Evolutionary conservation across 208 protist species (phyloP).

Genomic region (Dictyostelium gargantuum): DNA sequence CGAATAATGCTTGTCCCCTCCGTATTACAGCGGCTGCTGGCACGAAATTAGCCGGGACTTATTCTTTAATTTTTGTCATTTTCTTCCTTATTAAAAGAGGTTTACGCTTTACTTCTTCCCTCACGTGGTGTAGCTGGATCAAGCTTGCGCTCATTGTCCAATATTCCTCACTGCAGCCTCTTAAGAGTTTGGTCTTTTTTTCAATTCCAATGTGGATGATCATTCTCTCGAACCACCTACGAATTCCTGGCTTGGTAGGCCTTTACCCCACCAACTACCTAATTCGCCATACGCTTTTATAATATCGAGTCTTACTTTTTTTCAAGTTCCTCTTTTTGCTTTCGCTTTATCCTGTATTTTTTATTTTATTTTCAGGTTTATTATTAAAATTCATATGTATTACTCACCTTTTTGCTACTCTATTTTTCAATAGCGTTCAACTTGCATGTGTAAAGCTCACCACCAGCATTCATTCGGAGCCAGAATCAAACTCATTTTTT

Average conservation of each 20-base stretch:
- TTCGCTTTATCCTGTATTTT: not conserved
- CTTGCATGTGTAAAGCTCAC: slow-evolving; percentile 68
- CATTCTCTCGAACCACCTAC: not conserved
- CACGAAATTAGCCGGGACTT: slow-evolving; percentile 55
- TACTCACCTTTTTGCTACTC: slow-evolving; percentile 65
- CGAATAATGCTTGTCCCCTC: slow-evolving; percentile 57
- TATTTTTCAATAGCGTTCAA: slow-evolving; percentile 19
- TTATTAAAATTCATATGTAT: slow-evolving; percentile 35
- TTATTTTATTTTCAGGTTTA: not conserved
- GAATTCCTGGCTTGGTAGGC: not conserved
- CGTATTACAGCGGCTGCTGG: slow-evolving; percentile 56
- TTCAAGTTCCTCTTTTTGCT: not conserved
- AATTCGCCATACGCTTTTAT: slow-evolving; percentile 5
- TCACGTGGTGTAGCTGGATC: not conserved
- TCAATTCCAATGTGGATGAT: slow-evolving; percentile 21
- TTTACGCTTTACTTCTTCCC: not conserved
- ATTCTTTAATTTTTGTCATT: not conserved
- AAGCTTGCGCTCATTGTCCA: slow-evolving; percentile 1
- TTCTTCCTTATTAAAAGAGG: too few species aligned
- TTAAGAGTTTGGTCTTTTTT: slow-evolving; percentile 17
- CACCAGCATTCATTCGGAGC: slow-evolving; percentile 58
- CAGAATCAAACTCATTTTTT: slow-evolving; percentile 62
- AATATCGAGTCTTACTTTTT: not conserved
- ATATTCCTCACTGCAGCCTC: slow-evolving; percentile 36
- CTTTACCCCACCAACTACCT: slow-evolving; percentile 29